Evolutionary conservation across 148 eudicot genomes (phyloP), one percentile per base, ranked within the genome.

Genomic region (Vaccinium macrocarpon): DNA sequence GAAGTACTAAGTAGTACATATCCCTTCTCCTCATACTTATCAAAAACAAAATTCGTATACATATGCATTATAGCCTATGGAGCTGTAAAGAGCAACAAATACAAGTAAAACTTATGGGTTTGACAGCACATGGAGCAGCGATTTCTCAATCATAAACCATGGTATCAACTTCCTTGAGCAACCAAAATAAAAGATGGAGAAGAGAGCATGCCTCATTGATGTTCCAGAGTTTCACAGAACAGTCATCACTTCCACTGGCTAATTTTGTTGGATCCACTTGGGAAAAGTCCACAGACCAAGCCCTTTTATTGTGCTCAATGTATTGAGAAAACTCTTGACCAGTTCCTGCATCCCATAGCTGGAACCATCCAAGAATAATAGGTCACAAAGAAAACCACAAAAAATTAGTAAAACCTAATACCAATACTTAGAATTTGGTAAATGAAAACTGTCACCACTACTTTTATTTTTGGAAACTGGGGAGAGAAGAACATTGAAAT

Each of bases 271-370:
- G 98, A 87, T 94, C 96, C 73, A 92, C 90, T 62, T 32, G 90
- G 80, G 98, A 97, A 61, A 95, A 95, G 79, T 97, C 98, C 85
- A 97, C 96, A 76, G 98, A 95, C 99, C 99, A 97, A 64, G 98
- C 98, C 88, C 99, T 90, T 81, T 89, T 89, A 38, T 75, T 82
- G 84, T 97, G 99, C 84, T 95, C 98, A 38, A 52, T 83, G 85
- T 87, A 88, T 81, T 89, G 90, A 48, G 88, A 86, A 80, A 95
- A 86, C 21, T 16, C 89, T 90, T 97, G 93, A 82, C 98, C 95
- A 51, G 96, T 94, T 55, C 93, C 88, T 48, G 91, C 94, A 89
- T 97, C 99, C 99, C 99, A 97, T 72, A 95, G 49, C 99, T 96
- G 93, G 68, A 90, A 81, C 70, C 77, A 90, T 82, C 32, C 72